A percentile compares a stretch with the other conserved stretches of the same genome.
These are phyloP conservation scores for Chaetomiaceae sp. DNA, from an alignment of 2,329 filamentous ascomycete species.

Conservation along the genomic window DNA sequence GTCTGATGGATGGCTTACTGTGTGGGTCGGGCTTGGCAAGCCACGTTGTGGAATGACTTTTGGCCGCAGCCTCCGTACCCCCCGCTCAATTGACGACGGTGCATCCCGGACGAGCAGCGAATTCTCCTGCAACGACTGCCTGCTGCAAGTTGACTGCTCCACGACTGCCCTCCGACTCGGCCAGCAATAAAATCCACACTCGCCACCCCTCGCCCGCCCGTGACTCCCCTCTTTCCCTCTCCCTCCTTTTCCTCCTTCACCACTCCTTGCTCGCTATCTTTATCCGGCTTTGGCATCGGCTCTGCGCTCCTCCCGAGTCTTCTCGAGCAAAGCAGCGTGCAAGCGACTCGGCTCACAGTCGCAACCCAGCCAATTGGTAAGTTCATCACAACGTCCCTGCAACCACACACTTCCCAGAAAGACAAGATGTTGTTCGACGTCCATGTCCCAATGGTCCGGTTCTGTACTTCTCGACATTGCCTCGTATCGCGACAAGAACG, in stretches of 20 bases:
- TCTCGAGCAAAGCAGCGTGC: constrained; percentile 12
- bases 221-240: constrained; percentile 19
- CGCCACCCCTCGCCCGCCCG: constrained; percentile 27
- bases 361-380: constrained; percentile 19
- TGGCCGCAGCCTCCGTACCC: constrained; percentile 19
- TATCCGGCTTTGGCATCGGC: constrained; percentile 9
- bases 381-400: neutral
- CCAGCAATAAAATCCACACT: constrained; percentile 34
- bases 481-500: too few relatives aligned
- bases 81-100: constrained; percentile 20
- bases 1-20: too few relatives aligned
- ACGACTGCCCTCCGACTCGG: constrained; percentile 11
- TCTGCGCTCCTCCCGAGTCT: constrained; percentile 10
- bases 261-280: constrained; percentile 20
- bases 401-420: neutral
- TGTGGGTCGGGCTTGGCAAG: too few relatives aligned
- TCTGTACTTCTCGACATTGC: neutral
- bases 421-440: constrained; percentile 6
- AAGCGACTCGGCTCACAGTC: constrained; percentile 13
- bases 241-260: constrained; percentile 27
- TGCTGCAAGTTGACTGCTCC: constrained; percentile 3
- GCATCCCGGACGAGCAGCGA: constrained; percentile 16
- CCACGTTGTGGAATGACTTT: neutral
- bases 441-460: constrained; percentile 2
- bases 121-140: constrained; percentile 9